Percentiles rank a stretch among this genome's conserved stretches.
These are phyloP conservation scores for Melanogaster broomeanus DNA, from an alignment of 768 basidiomycete genomes.

Conservation along the genomic window DNA sequence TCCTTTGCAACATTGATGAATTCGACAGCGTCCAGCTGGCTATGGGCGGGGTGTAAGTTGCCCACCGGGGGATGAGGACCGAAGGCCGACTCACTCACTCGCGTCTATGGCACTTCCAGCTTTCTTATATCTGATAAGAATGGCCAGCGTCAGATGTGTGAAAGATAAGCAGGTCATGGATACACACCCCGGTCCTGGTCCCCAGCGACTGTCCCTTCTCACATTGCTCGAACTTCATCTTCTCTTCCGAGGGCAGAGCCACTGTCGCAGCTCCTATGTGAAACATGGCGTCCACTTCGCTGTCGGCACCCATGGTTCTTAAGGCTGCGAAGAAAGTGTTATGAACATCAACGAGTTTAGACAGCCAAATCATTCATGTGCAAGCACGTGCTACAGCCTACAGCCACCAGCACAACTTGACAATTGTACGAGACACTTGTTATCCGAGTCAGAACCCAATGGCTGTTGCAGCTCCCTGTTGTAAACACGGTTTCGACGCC, in stretches of 20 bases:
- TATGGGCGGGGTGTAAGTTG: not conserved
- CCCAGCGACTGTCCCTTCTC: constrained; percentile 39
- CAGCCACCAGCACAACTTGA: not conserved
- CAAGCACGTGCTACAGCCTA: not conserved
- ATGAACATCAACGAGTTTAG: not conserved
- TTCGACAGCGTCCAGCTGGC: constrained; percentile 50
- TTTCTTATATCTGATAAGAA: constrained; percentile 52
- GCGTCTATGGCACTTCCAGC: constrained; percentile 64
- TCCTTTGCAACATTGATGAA: constrained; percentile 72
- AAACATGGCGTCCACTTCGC: constrained; percentile 41
- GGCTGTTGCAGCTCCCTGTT: constrained; percentile 46
- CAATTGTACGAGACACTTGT: no score
- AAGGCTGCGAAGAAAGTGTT: constrained; percentile 26
- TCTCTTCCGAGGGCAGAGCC: constrained; percentile 42
- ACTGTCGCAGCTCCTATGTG: constrained; percentile 43
- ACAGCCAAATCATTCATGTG: not conserved
- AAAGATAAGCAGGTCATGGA: not conserved
- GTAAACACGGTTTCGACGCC: no score
- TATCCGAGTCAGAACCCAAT: constrained; percentile 64
- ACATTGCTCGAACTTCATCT: constrained; percentile 44
- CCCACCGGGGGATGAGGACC: not conserved
- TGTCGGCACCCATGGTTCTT: constrained; percentile 45
- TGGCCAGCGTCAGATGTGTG: not conserved
- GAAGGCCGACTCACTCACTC: constrained; percentile 37
- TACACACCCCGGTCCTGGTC: no score